Base-by-base conservation (phyloP, 495 filamentous ascomycete species). In the Chaetomium cochliodes region DNA sequence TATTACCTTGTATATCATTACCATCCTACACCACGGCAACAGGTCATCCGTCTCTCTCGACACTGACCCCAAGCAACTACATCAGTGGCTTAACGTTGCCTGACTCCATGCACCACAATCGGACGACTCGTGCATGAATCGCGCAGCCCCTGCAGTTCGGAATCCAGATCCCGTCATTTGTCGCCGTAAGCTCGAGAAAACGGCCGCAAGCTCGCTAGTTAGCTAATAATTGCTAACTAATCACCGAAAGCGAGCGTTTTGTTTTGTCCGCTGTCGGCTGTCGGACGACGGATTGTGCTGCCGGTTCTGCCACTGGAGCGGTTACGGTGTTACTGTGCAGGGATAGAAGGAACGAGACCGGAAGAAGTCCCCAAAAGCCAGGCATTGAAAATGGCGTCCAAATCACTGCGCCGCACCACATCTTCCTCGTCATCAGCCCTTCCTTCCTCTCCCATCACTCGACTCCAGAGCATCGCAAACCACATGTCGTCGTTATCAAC, bases 381-480 rank as follows among this genome's bases (percentile, higher is more conserved):
- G 39, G 28, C 39, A 37, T 61, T 59, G 67, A 74, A 70, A 73
- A 75, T 73, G 73, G 62, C 70, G 64, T 67, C 69, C 53, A 64
- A 60, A 49, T 59, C 72, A 60, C 61, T 67, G 51, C 56, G 62
- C 59, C 63, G 41, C 60, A 46, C 70, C 67, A 49, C 64, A 18
- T 50, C 62, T 44, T 42, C 70, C 41, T 66, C 68, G 20, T 59
- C 67, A 60, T 59, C 69, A 58, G 59, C 69, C 64, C 61, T 58
- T 65, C 50, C 39, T 15, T 66, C 73, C 1, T 70, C 74, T 23
- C 67, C 74, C 62, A 55, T 74, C 58, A 63, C 66, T 57, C 78
- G 84, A 58, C 76, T 85, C n/a, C 75, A 79, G 46, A 76, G 73
- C 71, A 76, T 79, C 65, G 73, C 77, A 65, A 73, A 72, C 55